phyloP scores from a whole-genome alignment of 2,329 filamentous ascomycete species.

The Epichloe sp. region DNA sequence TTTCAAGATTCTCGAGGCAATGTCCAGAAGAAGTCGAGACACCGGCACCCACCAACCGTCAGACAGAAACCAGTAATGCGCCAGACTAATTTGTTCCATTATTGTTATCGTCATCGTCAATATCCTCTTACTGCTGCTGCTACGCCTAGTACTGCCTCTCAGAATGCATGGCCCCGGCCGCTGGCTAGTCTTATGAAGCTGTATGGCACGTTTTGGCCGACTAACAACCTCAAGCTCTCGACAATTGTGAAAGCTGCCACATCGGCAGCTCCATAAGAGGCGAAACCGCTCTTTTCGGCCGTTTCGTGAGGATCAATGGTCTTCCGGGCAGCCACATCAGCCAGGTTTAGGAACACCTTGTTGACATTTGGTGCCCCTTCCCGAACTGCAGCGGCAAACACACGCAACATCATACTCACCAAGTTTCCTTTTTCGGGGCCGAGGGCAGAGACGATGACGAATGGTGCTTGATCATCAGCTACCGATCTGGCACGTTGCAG shows the following conservation, averaged over 20 bases:
- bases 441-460: slow-evolving; percentile 69
- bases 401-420: slow-evolving; percentile 63
- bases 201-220: slow-evolving; percentile 78
- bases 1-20: too few relatives aligned
- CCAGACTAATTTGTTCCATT: not conserved
- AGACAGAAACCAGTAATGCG: too few relatives aligned
- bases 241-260: slow-evolving; percentile 76
- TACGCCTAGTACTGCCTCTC: not conserved
- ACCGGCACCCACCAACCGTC: too few relatives aligned
- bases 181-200: slow-evolving; percentile 70
- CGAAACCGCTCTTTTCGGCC: slow-evolving; percentile 64
- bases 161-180: slow-evolving; percentile 25
- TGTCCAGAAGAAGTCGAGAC: too few relatives aligned
- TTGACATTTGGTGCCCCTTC: slow-evolving; percentile 26
- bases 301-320: slow-evolving; percentile 54
- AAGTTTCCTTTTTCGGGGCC: slow-evolving; percentile 66
- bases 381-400: slow-evolving; percentile 40
- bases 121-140: not conserved
- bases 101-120: slow-evolving; percentile 10
- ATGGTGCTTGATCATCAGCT: slow-evolving; percentile 46
- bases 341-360: slow-evolving; percentile 73
- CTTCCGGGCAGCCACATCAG: slow-evolving; percentile 41
- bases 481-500: slow-evolving; percentile 39
- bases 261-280: slow-evolving; percentile 65
- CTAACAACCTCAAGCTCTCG: slow-evolving; percentile 62